A percentile compares a stretch with the other conserved stretches of the same genome.
Evolutionary conservation across 108 stramenopile genomes (phyloP).

Genomic region (Heterococcus sp.): DNA sequence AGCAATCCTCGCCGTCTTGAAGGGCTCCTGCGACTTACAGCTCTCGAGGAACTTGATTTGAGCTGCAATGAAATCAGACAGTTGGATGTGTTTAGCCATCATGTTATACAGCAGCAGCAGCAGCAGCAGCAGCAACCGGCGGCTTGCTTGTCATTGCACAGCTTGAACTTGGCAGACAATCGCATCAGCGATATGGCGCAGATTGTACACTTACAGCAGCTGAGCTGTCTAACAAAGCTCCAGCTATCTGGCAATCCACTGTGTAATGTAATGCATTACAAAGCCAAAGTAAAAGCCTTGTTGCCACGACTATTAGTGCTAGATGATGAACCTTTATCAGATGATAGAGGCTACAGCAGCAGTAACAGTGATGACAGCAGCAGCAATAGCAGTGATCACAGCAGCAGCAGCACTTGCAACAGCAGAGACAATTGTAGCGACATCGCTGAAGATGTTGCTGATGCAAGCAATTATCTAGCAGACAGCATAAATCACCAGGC

Average conservation of each 20-base stretch:
- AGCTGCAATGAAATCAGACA: slow-evolving; percentile 5
- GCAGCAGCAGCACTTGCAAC: neutral
- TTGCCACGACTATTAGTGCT: slow-evolving; percentile 4
- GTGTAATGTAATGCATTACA: neutral
- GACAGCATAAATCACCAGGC: too few relatives aligned
- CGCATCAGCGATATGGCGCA: neutral
- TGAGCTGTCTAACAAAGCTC: slow-evolving; percentile 5
- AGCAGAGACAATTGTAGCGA: too few relatives aligned
- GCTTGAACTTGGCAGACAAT: slow-evolving; percentile 19
- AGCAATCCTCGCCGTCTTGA: slow-evolving; percentile 10
- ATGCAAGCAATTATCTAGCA: too few relatives aligned
- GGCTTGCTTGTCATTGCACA: neutral
- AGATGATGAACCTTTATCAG: neutral
- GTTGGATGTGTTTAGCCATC: neutral
- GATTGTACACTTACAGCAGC: slow-evolving; percentile 3
- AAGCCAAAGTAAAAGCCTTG: neutral
- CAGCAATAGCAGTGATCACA: neutral
- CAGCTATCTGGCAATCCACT: slow-evolving; percentile 17
- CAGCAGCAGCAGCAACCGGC: neutral
- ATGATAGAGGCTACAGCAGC: neutral
- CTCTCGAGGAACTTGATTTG: slow-evolving; percentile 5
- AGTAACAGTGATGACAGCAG: neutral
- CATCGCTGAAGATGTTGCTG: too few relatives aligned
- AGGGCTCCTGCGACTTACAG: slow-evolving; percentile 15
- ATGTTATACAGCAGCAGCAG: neutral